These are phyloP conservation scores for Scalesia atractyloides DNA, from an alignment of 129 eudicot genomes.

Conservation along the genomic window DNA sequence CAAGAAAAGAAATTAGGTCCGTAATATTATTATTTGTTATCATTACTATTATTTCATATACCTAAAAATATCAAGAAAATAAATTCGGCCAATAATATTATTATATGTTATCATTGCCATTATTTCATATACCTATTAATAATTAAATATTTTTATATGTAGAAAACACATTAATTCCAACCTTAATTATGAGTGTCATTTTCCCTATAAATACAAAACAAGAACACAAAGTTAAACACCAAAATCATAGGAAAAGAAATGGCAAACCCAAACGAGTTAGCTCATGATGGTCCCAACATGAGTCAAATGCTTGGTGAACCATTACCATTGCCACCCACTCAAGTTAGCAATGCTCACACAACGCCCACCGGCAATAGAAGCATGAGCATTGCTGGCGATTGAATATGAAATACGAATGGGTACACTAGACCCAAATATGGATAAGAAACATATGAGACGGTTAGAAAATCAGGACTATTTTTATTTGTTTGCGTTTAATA, in stretches of 20 bases:
- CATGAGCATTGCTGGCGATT: background rate
- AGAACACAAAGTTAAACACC: background rate
- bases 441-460: slow-evolving; percentile 27
- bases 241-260: slow-evolving; percentile 4
- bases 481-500: background rate
- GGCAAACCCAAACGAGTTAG: background rate
- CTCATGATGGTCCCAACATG: background rate
- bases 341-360: background rate
- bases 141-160: background rate
- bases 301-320: background rate
- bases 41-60: background rate
- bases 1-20: too few species aligned
- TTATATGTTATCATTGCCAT: background rate
- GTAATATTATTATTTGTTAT: background rate
- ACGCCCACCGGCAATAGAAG: background rate
- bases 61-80: background rate
- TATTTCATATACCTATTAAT: background rate
- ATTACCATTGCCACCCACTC: background rate
- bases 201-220: background rate
- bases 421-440: slow-evolving; percentile 27
- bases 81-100: background rate
- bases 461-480: background rate
- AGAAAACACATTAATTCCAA: background rate
- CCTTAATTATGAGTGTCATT: background rate
- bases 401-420: slow-evolving; percentile 27